These are phyloP conservation scores for Nepenthes alata DNA, from an alignment of 179 eudicot species.

Conservation along the genomic window DNA sequence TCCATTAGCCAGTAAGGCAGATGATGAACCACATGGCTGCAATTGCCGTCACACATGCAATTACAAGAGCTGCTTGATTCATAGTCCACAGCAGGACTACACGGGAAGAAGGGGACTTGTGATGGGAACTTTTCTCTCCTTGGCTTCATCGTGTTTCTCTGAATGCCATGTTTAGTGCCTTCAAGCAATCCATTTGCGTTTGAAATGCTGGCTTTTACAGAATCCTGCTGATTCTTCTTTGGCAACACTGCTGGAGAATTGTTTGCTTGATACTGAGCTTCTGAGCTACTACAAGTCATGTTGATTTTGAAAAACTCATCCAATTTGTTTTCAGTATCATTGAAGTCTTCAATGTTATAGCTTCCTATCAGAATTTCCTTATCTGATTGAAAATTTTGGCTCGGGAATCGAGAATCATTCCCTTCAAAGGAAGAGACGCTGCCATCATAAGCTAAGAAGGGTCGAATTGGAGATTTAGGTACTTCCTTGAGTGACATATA, in stretches of 20 bases:
- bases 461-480: no score
- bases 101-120: slow-evolving; percentile 22
- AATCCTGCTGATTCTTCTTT: slow-evolving; percentile 13
- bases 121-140: slow-evolving; percentile 18
- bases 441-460: no score
- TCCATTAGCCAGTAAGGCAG: slow-evolving; percentile 18
- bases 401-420: neutral
- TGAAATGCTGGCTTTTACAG: slow-evolving; percentile 19
- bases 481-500: no score
- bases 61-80: slow-evolving; percentile 34
- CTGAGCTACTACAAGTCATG: slow-evolving; percentile 9
- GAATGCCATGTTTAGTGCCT: no score
- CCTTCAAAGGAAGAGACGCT: no score
- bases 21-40: slow-evolving; percentile 10
- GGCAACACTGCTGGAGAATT: slow-evolving; percentile 10
- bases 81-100: slow-evolving; percentile 16
- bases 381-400: slow-evolving; percentile 6
- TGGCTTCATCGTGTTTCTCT: slow-evolving; percentile 15
- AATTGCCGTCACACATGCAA: slow-evolving; percentile 22
- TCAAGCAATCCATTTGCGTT: slow-evolving; percentile 10
- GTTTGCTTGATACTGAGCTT: slow-evolving; percentile 15
- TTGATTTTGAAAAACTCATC: slow-evolving; percentile 2
- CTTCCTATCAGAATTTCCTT: neutral
- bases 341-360: neutral
- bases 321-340: slow-evolving; percentile 11